Conservation (phyloP, 2,329 filamentous ascomycete genomes). For the Alternaria panax region DNA sequence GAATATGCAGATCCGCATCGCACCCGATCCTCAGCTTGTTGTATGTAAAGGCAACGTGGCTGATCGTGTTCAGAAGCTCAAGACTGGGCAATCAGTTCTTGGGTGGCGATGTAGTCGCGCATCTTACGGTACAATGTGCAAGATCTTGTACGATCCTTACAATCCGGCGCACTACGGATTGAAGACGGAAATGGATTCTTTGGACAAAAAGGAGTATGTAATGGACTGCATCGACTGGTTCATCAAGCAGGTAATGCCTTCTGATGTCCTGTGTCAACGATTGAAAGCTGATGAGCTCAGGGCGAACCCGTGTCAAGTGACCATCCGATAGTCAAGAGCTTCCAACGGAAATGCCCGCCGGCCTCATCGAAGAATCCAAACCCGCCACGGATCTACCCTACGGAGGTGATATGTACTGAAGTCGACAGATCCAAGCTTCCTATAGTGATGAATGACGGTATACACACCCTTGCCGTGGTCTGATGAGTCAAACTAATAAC, state of each 20-base stretch:
- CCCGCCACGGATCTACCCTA: constrained; percentile 32
- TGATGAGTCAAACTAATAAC: not conserved
- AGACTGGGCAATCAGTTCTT: constrained; percentile 54
- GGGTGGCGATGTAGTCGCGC: constrained; percentile 48
- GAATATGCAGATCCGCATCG: constrained; percentile 39
- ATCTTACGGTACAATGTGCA: constrained; percentile 48
- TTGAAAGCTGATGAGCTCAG: constrained; percentile 24
- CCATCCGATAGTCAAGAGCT: constrained; percentile 24
- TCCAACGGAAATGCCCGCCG: constrained; percentile 33
- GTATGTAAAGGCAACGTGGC: constrained; percentile 60
- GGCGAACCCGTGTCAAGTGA: constrained; percentile 31
- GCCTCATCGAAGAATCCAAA: constrained; percentile 16
- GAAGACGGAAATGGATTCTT: constrained; percentile 31
- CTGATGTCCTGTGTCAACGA: not conserved
- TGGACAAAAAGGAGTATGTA: constrained; percentile 48
- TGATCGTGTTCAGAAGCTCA: constrained; percentile 57
- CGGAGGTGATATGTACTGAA: constrained; percentile 27
- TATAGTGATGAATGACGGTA: constrained; percentile 18
- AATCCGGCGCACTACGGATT: constrained; percentile 36
- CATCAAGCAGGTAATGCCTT: constrained; percentile 30
- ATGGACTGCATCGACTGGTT: constrained; percentile 49
- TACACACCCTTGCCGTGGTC: not conserved
- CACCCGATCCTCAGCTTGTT: constrained; percentile 62
- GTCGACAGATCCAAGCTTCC: constrained; percentile 25
- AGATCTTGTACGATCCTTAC: constrained; percentile 43